Evolutionary conservation across 805 yeast species (phyloP).

Genomic region (Myxozyma neglecta): DNA sequence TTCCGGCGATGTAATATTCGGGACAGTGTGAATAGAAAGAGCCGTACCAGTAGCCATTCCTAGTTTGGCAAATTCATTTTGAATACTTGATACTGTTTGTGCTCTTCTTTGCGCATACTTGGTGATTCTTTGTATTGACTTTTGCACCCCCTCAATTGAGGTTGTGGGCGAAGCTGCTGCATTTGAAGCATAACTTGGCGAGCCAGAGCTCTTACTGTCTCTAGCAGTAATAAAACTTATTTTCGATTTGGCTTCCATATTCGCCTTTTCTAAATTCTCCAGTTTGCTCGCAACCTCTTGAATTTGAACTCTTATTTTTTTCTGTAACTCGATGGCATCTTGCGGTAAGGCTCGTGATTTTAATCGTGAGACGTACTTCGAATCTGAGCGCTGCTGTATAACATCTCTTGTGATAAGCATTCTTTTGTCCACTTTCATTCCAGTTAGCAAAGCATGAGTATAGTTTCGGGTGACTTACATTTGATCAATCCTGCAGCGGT

Average conservation of each 20-base stretch:
- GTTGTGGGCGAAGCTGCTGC: not conserved
- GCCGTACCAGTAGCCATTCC: not conserved
- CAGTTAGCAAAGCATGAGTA: not conserved
- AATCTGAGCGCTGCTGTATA: slow-evolving; percentile 17
- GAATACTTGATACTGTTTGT: slow-evolving; percentile 10
- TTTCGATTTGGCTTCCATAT: slow-evolving; percentile 21
- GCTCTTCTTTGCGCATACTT: slow-evolving; percentile 22
- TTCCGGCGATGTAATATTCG: not conserved
- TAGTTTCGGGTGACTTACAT: not conserved
- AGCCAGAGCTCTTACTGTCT: not conserved
- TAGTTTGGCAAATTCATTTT: slow-evolving; percentile 2
- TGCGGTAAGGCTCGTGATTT: slow-evolving; percentile 17
- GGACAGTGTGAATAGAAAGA: not conserved
- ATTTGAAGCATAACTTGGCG: not conserved
- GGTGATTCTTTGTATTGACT: slow-evolving; percentile 24
- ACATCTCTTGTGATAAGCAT: slow-evolving; percentile 9
- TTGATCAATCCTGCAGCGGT: slow-evolving; percentile 7
- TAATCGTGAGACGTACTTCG: slow-evolving; percentile 7
- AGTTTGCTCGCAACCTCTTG: slow-evolving; percentile 2
- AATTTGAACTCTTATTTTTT: slow-evolving; percentile 13
- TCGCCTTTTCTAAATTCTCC: slow-evolving; percentile 17
- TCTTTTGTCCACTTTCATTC: slow-evolving; percentile 12
- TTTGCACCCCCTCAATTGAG: slow-evolving; percentile 23
- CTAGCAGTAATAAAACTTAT: slow-evolving; percentile 2
- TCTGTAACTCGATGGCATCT: slow-evolving; percentile 23